Conservation (phyloP, 495 filamentous ascomycete species). For the Tuber brumale region DNA sequence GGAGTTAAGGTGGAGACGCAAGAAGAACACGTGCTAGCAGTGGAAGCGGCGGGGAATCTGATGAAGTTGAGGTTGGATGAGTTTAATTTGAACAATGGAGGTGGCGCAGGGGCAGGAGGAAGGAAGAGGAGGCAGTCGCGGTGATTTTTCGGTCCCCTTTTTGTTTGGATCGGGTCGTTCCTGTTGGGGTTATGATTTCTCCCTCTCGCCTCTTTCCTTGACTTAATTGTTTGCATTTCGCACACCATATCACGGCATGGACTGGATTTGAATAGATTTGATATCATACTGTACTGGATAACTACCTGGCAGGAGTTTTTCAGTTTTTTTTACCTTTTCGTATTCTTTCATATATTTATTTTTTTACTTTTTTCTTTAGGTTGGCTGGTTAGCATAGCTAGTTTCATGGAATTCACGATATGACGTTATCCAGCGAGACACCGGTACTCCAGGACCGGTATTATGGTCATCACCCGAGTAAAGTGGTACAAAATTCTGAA, state of each 20-base stretch:
- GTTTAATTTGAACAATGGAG: neutral
- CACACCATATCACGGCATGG: neutral
- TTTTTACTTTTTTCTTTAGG: neutral
- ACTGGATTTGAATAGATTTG: neutral
- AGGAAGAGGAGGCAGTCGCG: neutral
- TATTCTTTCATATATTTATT: neutral
- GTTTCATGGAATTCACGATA: neutral
- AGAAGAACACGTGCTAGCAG: slow-evolving; percentile 23
- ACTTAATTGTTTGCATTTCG: neutral
- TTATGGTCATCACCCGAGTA: neutral
- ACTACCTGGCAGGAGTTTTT: neutral
- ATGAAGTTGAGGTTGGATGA: slow-evolving; percentile 21
- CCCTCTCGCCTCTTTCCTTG: neutral
- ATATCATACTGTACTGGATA: neutral
- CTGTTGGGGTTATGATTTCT: neutral
- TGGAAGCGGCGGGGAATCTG: slow-evolving; percentile 26
- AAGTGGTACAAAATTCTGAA: neutral
- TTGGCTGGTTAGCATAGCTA: neutral
- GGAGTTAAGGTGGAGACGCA: slow-evolving; percentile 10
- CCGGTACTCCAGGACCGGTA: no score
- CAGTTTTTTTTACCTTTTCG: neutral
- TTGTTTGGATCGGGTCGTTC: neutral
- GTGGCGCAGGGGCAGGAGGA: neutral
- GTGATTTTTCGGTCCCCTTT: neutral
- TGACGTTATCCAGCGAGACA: neutral